Conservation (phyloP, 2,329 filamentous ascomycete genomes). For the Alternaria gaisen region DNA sequence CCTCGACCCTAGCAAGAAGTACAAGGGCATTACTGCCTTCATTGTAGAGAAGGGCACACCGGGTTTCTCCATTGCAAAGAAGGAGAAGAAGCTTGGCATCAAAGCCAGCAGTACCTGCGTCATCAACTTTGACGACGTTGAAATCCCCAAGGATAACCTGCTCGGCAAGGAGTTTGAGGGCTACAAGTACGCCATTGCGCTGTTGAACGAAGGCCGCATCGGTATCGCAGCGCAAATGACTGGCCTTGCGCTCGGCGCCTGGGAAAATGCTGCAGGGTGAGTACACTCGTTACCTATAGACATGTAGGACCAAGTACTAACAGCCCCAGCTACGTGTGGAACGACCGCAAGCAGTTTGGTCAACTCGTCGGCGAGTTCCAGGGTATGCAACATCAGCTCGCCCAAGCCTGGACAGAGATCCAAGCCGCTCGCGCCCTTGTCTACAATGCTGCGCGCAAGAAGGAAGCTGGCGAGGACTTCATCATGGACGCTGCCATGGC, state of each 20-base stretch:
- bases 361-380: slow-evolving; percentile 95
- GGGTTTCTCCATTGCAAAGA: slow-evolving; percentile 96
- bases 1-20: slow-evolving; percentile 87
- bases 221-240: slow-evolving; percentile 99
- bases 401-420: slow-evolving; percentile 95
- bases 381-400: slow-evolving; percentile 98
- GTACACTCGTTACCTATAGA: slow-evolving; percentile 28
- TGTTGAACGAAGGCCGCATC: slow-evolving; percentile 96
- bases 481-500: slow-evolving; percentile 97
- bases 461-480: slow-evolving; percentile 96
- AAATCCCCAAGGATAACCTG: slow-evolving; percentile 86
- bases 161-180: slow-evolving; percentile 89
- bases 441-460: slow-evolving; percentile 96
- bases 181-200: slow-evolving; percentile 96
- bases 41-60: slow-evolving; percentile 88
- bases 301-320: slow-evolving; percentile 13
- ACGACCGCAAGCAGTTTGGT: slow-evolving; percentile 97
- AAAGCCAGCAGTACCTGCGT: slow-evolving; percentile 95
- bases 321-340: slow-evolving; percentile 81
- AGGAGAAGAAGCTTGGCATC: slow-evolving; percentile 99
- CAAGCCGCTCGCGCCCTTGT: slow-evolving; percentile 88
- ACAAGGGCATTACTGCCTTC: slow-evolving; percentile 97
- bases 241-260: slow-evolving; percentile 90
- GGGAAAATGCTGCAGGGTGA: slow-evolving; percentile 87
- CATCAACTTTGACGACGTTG: slow-evolving; percentile 95